These are phyloP conservation scores for Copromyces sp. DNA, from an alignment of 495 filamentous ascomycete genomes.

Conservation along the genomic window DNA sequence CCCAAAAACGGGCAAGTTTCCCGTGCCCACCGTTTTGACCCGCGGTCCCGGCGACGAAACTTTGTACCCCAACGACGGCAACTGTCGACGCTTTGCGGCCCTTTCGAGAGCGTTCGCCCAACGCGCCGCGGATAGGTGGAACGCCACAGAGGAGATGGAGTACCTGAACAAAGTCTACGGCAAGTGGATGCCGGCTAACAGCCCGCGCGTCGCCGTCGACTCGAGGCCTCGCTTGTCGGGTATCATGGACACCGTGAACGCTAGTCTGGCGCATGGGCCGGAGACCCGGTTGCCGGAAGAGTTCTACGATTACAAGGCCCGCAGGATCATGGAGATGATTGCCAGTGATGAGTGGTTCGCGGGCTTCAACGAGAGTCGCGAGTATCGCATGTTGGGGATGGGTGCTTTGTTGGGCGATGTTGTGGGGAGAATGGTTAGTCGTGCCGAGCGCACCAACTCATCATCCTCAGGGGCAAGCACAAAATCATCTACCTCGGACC, in stretches of 20 bases:
- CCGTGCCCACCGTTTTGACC: constrained; percentile 63
- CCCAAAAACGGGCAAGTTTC: constrained; percentile 36
- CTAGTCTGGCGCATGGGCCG: constrained; percentile 75
- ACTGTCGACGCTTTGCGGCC: constrained; percentile 75
- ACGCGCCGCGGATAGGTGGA: constrained; percentile 71
- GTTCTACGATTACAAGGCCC: constrained; percentile 74
- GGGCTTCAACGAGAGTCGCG: constrained; percentile 70
- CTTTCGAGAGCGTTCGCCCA: constrained; percentile 73
- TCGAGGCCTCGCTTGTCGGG: constrained; percentile 74
- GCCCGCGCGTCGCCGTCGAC: constrained; percentile 66
- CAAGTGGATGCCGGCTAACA: constrained; percentile 73
- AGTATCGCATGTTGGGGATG: constrained; percentile 82
- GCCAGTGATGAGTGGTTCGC: constrained; percentile 88
- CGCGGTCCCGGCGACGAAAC: constrained; percentile 74
- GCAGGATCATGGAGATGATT: constrained; percentile 64
- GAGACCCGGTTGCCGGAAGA: constrained; percentile 65
- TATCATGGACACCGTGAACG: constrained; percentile 89
- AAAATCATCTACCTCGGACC: background rate
- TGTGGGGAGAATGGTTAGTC: constrained; percentile 71
- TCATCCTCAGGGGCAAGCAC: background rate
- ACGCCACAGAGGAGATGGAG: constrained; percentile 69
- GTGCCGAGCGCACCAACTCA: constrained; percentile 35
- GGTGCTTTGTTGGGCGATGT: constrained; percentile 77
- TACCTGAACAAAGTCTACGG: constrained; percentile 66
- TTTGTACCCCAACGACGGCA: constrained; percentile 79